Conservation (phyloP, 805 yeast species). For the Myxozyma melibiosi region DNA sequence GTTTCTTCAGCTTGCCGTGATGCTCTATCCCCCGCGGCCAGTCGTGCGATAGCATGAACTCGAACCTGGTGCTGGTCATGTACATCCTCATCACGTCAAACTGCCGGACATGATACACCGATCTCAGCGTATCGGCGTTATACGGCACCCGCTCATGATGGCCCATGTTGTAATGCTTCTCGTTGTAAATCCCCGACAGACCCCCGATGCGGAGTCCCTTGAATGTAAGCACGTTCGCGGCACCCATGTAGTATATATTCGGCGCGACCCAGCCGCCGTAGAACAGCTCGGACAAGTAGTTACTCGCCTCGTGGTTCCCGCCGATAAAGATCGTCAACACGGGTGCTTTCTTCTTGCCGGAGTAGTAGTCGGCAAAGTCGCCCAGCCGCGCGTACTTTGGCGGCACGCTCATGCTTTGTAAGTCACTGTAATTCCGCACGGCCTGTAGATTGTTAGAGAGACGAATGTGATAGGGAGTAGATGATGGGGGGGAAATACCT, state of each 20-base stretch:
- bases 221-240: constrained; percentile 70
- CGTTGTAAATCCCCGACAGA: constrained; percentile 78
- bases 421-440: constrained; percentile 62
- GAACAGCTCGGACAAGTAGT: constrained; percentile 68
- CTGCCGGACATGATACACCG: constrained; percentile 75
- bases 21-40: constrained; percentile 86
- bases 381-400: constrained; percentile 72
- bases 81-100: constrained; percentile 58
- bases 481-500: constrained; percentile 11
- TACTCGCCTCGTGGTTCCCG: constrained; percentile 93
- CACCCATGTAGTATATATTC: constrained; percentile 82
- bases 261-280: constrained; percentile 95
- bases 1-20: constrained; percentile 56
- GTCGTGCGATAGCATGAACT: constrained; percentile 79
- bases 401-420: constrained; percentile 75
- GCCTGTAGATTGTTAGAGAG: constrained; percentile 48
- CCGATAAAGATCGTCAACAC: constrained; percentile 81
- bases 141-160: constrained; percentile 55
- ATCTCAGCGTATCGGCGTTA: constrained; percentile 49
- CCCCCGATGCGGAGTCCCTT: constrained; percentile 80
- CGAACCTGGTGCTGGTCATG: constrained; percentile 47
- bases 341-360: constrained; percentile 65
- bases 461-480: background rate
- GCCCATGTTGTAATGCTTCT: constrained; percentile 49
- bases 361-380: constrained; percentile 75